Conservation (phyloP, 345 rosid species). For the Tarenaya hassleriana region DNA sequence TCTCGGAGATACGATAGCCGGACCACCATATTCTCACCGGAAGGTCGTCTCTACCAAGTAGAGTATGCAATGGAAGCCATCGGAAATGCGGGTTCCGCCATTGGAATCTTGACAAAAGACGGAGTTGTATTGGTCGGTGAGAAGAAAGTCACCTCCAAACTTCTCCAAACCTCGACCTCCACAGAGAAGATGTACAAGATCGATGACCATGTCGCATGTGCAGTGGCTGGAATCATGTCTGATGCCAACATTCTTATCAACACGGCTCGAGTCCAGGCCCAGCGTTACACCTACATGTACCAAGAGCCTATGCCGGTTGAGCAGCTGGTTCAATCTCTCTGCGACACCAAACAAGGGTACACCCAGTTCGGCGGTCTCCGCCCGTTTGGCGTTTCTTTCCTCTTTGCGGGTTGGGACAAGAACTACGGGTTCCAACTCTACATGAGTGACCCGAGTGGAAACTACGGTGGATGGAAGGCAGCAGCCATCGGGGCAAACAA, state of each 20-base stretch:
- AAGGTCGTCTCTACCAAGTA: slow-evolving; percentile 94
- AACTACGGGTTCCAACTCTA: slow-evolving; percentile 80
- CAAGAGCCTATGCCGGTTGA: slow-evolving; percentile 91
- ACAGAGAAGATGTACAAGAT: slow-evolving; percentile 95
- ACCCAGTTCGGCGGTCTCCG: slow-evolving; percentile 92
- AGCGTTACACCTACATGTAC: slow-evolving; percentile 73
- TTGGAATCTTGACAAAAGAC: slow-evolving; percentile 77
- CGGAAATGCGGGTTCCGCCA: slow-evolving; percentile 86
- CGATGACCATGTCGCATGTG: slow-evolving; percentile 87
- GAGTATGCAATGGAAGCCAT: slow-evolving; percentile 99
- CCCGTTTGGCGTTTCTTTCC: slow-evolving; percentile 79
- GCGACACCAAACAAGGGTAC: slow-evolving; percentile 92
- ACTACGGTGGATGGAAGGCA: slow-evolving; percentile 90
- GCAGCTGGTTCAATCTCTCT: slow-evolving; percentile 82
- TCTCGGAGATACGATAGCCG: slow-evolving; percentile 97
- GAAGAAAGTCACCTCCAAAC: slow-evolving; percentile 92
- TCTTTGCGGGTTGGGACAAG: slow-evolving; percentile 90
- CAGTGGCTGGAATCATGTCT: slow-evolving; percentile 92
- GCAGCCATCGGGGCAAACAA: slow-evolving; percentile 85
- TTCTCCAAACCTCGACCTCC: slow-evolving; percentile 79
- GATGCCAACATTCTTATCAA: slow-evolving; percentile 92
- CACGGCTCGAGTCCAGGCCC: slow-evolving; percentile 85
- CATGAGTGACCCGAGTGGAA: slow-evolving; percentile 92
- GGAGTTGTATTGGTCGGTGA: slow-evolving; percentile 86
- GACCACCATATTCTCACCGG: slow-evolving; percentile 95